Percentiles rank a stretch among this genome's conserved stretches.
These are phyloP conservation scores for Mangifera indica DNA, from an alignment of 345 rosid genomes.

Conservation along the genomic window DNA sequence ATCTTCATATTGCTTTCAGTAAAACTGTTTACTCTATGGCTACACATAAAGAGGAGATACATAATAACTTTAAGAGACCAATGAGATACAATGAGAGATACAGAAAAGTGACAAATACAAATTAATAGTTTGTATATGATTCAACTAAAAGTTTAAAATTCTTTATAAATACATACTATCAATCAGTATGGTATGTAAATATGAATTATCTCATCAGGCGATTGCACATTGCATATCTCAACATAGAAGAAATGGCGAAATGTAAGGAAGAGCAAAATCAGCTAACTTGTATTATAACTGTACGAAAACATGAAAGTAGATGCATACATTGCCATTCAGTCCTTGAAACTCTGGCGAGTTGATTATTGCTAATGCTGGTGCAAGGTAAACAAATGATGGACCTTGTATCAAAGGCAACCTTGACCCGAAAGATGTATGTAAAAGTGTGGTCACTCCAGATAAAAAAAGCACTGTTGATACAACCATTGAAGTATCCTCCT, in stretches of 20 bases:
- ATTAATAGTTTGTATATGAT: neutral
- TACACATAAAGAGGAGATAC: neutral
- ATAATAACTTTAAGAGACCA: neutral
- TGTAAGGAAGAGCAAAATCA: neutral
- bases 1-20: neutral
- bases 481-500: constrained; percentile 86
- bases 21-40: neutral
- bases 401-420: constrained; percentile 97
- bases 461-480: constrained; percentile 90
- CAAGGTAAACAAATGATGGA: constrained; percentile 86
- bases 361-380: constrained; percentile 82
- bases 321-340: constrained; percentile 83
- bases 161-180: neutral
- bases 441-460: constrained; percentile 79
- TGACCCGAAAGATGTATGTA: constrained; percentile 87
- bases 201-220: neutral
- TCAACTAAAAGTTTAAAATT: neutral
- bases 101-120: neutral
- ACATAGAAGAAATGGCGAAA: neutral
- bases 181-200: neutral
- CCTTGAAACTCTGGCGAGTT: constrained; percentile 90
- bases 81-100: constrained; percentile 1
- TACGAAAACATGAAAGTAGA: constrained; percentile 3
- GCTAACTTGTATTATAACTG: neutral
- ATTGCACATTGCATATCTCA: neutral